Base-by-base conservation (phyloP, 352 stramenopile genomes). In the Globisporangium acanthophoron region DNA sequence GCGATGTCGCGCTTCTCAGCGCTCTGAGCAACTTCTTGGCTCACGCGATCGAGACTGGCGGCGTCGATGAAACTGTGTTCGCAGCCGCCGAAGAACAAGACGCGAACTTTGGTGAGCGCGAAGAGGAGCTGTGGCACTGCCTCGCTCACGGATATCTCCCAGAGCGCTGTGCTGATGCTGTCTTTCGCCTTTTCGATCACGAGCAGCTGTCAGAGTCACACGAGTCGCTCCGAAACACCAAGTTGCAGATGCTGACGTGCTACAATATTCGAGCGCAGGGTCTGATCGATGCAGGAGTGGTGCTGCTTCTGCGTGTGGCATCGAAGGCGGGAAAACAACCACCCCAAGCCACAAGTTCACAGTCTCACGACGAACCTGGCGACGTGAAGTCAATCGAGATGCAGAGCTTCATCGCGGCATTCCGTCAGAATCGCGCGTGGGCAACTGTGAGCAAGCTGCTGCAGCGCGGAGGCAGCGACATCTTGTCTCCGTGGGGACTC, bases 401-500 rank as follows among this genome's bases (percentile, higher is more conserved):
- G 18, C 56, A 71, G 2, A 65, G 62, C 33, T 88, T 89, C 50
- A 54, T 78, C 21, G 60, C 46, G 0, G 61, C 77, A 2, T 87
- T 92, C 43, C 54, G 76, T 35, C 63, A 67, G 9, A 61, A 65
- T 1, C 52, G 58, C 5, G 65, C 87, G 6, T 94, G 85, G 85
- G 48, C 69, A 64, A 66, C 67, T 27, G 59, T 91, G 18, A 70
- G 62, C 37, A 61, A 64, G 37, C 70, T 94, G 62, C 65, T 88
- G 41, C 49, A 52, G 52, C 66, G 43, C 60, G 64, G 80, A 16
- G 85, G 86, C 24, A 67, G 69, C 52, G 76, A 91, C 53, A 59
- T 89, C 5, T 46, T 96, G 44, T 96, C 85, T 6, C 88, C 88
- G 1, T 92, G 74, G 78, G 88, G 88, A 0, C 62, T 95, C 12